Base-by-base conservation (phyloP, 2,329 filamentous ascomycete genomes). In the Apiospora rasikravindrae region DNA sequence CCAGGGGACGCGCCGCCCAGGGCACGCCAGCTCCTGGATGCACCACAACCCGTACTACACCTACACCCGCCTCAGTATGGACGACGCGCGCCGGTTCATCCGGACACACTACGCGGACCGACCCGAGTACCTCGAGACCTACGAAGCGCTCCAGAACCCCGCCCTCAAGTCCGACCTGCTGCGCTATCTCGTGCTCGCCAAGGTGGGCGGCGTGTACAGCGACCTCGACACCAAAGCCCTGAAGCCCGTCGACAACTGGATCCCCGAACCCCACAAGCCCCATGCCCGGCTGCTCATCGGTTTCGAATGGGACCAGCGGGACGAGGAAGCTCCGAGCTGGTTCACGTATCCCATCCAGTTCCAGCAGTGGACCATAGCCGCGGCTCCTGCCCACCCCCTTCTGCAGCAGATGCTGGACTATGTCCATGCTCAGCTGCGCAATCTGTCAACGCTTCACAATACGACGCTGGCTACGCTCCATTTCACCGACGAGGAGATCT, bases 101-200 rank as follows among this genome's bases (percentile, higher is more conserved):
- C 29, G 37, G 16, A 11, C 22, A 8, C 29, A 61, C 16, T 61
- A 37, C 16, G 53, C 53, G 2, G 19, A 19, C 16, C 53, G 53
- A 4, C 53, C 29, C 16, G 53, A 61, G 6, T 37, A 37, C 16
- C 16, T 61, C 19, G 29, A 61, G 7, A 33, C 81, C 6, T 26
- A 74, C 14, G 57, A 75, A 1, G 72, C 71, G 10, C 71, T 80
- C 26, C 72, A 72, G 2, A 80, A 78, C 66, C 77, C 77, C 4
- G 80, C 77, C 24, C 76, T 80, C 69, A 80, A 78, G 67, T 80
- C 80, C 19, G 90, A 92, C 78, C 82, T 93, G 11, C 81, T 92
- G 69, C 88, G 90, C 13, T 93, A 92, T 78, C 85, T 92, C 71
- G 83, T 92, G 76, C 90, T 92, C 87, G 92, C 91, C 77, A 87